Evolutionary conservation across 805 yeast genomes (phyloP), one percentile per base, ranked within the genome.

Genomic region (Schwanniomyces yamadae): DNA sequence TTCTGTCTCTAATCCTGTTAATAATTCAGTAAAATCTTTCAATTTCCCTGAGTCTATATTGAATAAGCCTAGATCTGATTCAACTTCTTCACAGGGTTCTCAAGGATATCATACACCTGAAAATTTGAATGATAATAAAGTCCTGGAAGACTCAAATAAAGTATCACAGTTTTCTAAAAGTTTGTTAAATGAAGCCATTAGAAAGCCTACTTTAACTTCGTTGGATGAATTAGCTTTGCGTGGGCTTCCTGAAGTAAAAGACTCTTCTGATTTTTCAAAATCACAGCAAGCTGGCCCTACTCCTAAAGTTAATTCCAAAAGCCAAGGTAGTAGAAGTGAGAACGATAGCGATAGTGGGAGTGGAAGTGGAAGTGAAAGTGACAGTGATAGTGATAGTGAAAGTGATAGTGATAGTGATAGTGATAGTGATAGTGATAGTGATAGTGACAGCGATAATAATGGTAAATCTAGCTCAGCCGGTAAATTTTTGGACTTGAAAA

Each of bases 171-270:
- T 23, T 19, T 5, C 8, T 5, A 31, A 31, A 17, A 22, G 23
- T 4, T n/a, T 13, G 2, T 28, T 19, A 28, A 19, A 16, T 12
- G 19, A 28, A n/a, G 13, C 19, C 10, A 47, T 49, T n/a, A 51
- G 44, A 33, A 54, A 50, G 30, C 65, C 65, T 1, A 73, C 81
- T 0, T 66, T 78, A 36, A 46, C 56, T 12, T 75, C 84, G 1
- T 57, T 82, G 21, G 72, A 77, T 3, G 84, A 81, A 41, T 60
- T 82, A 40, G 80, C 73, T 4, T 67, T 72, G n/a, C 66, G 81
- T 34, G 88, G 86, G 4, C 71, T 82, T 9, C 89, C 89, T 2
- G 84, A 77, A 14, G 86, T 82, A 0, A 72, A 69, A 37, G 85
- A 80, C 29, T 63, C 64, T 6, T 35, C 21, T 21, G 18, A 25